phyloP scores from a whole-genome alignment of 2,329 filamentous ascomycete species.

The Penicillium sp. region DNA sequence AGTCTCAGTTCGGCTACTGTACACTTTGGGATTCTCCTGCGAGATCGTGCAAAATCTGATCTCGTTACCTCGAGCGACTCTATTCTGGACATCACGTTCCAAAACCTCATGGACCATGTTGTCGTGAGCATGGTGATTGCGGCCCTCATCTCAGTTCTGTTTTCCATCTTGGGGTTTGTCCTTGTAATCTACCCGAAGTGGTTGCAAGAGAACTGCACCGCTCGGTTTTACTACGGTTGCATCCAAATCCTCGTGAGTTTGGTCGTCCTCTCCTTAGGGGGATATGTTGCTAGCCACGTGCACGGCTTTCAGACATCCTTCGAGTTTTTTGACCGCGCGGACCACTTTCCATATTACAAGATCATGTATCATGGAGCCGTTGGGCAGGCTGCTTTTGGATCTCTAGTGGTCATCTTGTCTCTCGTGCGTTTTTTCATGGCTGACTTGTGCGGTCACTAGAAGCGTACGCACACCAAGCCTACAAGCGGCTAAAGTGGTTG shows the following conservation, averaged over 20 bases:
- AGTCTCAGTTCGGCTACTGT: not conserved
- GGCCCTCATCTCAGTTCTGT: slow-evolving; percentile 2
- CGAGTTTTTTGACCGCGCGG: slow-evolving; percentile 1
- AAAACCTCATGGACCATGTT: slow-evolving; percentile 4
- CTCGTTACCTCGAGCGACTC: not conserved
- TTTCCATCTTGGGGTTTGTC: slow-evolving; percentile 5
- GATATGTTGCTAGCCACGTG: slow-evolving; percentile 6
- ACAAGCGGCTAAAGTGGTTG: not conserved
- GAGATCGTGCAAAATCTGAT: not conserved
- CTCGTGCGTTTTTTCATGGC: not conserved
- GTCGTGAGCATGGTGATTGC: slow-evolving; percentile 4
- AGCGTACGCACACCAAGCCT: not conserved
- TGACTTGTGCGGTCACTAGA: not conserved
- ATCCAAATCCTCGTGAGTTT: slow-evolving; percentile 4
- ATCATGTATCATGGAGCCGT: slow-evolving; percentile 13
- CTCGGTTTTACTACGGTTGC: slow-evolving; percentile 4
- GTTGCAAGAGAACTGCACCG: not conserved
- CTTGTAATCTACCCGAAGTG: not conserved
- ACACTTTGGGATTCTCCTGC: not conserved
- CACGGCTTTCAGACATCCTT: slow-evolving; percentile 9
- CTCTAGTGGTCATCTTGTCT: slow-evolving; percentile 2
- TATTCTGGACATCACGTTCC: slow-evolving; percentile 4
- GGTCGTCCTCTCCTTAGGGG: slow-evolving; percentile 2
- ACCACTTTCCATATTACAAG: slow-evolving; percentile 8
- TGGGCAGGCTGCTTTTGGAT: slow-evolving; percentile 5